phyloP scores from a whole-genome alignment of 257 asterid genomes.

The Fraxinus excelsior region DNA sequence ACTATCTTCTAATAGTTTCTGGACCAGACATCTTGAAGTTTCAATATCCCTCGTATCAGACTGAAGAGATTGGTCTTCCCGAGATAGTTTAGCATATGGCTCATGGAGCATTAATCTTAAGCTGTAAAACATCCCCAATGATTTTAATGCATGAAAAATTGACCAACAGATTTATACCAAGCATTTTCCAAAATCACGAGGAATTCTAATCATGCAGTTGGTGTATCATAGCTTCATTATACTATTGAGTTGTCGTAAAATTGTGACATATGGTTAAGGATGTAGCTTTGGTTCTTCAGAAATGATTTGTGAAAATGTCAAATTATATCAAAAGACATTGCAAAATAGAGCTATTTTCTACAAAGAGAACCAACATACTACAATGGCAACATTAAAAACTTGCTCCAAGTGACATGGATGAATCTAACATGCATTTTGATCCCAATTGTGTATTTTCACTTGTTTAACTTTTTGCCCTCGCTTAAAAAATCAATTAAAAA shows the following conservation, averaged over 20 bases:
- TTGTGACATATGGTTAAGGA: constrained; percentile 10
- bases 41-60: constrained; percentile 41
- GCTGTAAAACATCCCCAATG: constrained; percentile 49
- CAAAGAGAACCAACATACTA: constrained; percentile 1
- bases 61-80: constrained; percentile 50
- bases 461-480: neutral
- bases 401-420: constrained; percentile 17
- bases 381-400: constrained; percentile 20
- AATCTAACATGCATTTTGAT: constrained; percentile 18
- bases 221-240: constrained; percentile 2
- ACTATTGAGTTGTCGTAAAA: neutral
- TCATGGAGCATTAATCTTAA: constrained; percentile 68
- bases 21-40: constrained; percentile 55
- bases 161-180: constrained; percentile 8
- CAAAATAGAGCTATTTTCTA: neutral
- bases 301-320: constrained; percentile 14
- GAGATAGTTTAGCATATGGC: constrained; percentile 48
- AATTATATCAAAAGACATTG: constrained; percentile 19
- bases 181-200: constrained; percentile 6
- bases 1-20: constrained; percentile 64
- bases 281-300: neutral
- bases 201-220: constrained; percentile 6
- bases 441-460: neutral
- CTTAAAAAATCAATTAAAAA: neutral
- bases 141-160: constrained; percentile 22